Percentiles rank a stretch among this genome's conserved stretches.
Conservation (phyloP, 768 basidiomycete species). For the Hebeloma cylindrosporum region DNA sequence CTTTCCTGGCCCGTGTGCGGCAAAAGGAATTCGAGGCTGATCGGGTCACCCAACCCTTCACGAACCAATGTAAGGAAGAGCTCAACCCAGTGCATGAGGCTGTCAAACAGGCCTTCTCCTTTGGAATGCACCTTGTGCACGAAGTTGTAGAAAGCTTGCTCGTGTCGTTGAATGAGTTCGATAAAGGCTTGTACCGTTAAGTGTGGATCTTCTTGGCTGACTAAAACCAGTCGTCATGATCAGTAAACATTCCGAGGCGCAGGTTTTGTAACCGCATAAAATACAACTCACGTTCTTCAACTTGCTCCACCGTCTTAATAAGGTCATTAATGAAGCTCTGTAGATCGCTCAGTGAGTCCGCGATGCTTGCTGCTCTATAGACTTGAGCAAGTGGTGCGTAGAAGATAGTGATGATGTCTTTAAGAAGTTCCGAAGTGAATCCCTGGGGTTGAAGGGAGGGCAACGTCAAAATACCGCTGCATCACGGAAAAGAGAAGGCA, state of each 20-base stretch:
- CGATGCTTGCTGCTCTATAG: constrained; percentile 95
- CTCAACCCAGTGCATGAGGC: constrained; percentile 96
- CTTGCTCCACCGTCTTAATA: constrained; percentile 88
- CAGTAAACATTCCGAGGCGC: too few relatives aligned
- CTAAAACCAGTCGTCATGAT: constrained; percentile 37
- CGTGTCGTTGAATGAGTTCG: constrained; percentile 89
- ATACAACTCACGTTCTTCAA: constrained; percentile 75
- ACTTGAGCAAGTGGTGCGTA: constrained; percentile 96
- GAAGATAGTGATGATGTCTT: constrained; percentile 99
- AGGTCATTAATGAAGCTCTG: constrained; percentile 95
- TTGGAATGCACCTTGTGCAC: constrained; percentile 99
- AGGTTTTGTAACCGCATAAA: constrained; percentile 5
- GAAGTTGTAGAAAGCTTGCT: constrained; percentile 93
- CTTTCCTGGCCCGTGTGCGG: constrained; percentile 82
- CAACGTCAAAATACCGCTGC: neutral
- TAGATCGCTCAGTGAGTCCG: constrained; percentile 87
- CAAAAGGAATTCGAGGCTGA: constrained; percentile 87
- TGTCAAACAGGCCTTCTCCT: constrained; percentile 90
- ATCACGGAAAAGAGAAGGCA: neutral
- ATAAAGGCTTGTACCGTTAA: constrained; percentile 91
- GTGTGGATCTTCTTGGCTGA: constrained; percentile 80
- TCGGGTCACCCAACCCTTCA: constrained; percentile 73
- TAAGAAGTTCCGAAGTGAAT: constrained; percentile 89
- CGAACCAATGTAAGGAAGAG: constrained; percentile 88
- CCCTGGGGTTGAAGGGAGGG: constrained; percentile 51